These are phyloP conservation scores for Trichoderma oligosporum DNA, from an alignment of 2,329 filamentous ascomycete genomes.

Conservation along the genomic window DNA sequence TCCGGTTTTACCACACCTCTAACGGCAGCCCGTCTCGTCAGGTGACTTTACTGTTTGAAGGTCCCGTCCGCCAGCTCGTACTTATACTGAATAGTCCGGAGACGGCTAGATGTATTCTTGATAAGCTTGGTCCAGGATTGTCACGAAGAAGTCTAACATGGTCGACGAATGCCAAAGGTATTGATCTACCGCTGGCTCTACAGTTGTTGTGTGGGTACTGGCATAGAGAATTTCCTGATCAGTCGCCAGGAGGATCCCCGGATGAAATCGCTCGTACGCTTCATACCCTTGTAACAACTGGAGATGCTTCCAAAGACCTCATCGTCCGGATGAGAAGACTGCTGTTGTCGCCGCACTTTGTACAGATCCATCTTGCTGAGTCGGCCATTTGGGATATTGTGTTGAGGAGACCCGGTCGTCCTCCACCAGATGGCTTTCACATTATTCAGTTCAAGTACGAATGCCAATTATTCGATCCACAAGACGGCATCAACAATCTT, in stretches of 20 bases:
- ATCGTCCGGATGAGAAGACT: constrained; percentile 30
- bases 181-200: constrained; percentile 34
- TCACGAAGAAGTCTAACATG: constrained; percentile 33
- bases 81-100: constrained; percentile 38
- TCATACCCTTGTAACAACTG: constrained; percentile 30
- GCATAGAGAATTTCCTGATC: constrained; percentile 34
- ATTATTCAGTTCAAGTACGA: constrained; percentile 37
- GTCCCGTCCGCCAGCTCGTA: constrained; percentile 37
- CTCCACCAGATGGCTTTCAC: constrained; percentile 35
- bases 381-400: constrained; percentile 37
- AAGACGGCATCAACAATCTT: constrained; percentile 30
- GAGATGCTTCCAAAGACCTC: constrained; percentile 30
- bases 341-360: constrained; percentile 34
- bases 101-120: constrained; percentile 33
- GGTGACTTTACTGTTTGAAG: constrained; percentile 35
- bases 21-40: constrained; percentile 28
- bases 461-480: constrained; percentile 32
- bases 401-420: constrained; percentile 30
- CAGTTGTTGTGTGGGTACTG: constrained; percentile 37
- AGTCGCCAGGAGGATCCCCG: constrained; percentile 33
- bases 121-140: constrained; percentile 35
- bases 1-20: constrained; percentile 31
- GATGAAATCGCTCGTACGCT: constrained; percentile 35
- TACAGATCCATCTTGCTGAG: constrained; percentile 38
- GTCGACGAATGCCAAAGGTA: constrained; percentile 32